Percentiles rank a stretch among this genome's conserved stretches.
These are phyloP conservation scores for Musa balbisiana DNA, from an alignment of 202 grass and related monocot genomes.

Conservation along the genomic window DNA sequence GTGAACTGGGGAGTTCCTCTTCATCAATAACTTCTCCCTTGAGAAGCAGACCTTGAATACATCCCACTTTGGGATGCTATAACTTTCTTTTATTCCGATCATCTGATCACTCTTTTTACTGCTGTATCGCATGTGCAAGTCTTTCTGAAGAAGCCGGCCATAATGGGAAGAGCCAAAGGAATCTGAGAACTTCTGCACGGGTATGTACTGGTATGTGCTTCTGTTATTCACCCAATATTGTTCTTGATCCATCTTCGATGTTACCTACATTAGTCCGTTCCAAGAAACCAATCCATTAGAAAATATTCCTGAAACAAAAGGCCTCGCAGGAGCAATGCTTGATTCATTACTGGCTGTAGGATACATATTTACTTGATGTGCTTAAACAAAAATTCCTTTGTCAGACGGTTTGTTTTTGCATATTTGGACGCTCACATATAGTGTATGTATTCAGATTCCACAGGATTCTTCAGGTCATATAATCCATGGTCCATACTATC, in stretches of 20 bases:
- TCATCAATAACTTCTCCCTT: slow-evolving; percentile 67
- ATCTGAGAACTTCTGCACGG: slow-evolving; percentile 8
- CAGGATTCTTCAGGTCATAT: no score
- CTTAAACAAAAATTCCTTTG: no score
- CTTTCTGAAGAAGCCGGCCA: not conserved
- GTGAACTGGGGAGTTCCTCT: slow-evolving; percentile 73
- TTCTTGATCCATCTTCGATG: slow-evolving; percentile 11
- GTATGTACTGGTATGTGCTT: slow-evolving; percentile 2
- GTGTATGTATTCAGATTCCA: no score
- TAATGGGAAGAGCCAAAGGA: not conserved
- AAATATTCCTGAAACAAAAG: no score
- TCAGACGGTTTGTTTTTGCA: no score
- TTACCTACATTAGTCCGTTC: not conserved
- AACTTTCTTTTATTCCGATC: slow-evolving; percentile 15
- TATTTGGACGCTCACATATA: no score
- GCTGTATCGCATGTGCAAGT: slow-evolving; percentile 23
- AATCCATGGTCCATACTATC: no score
- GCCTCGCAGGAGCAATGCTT: no score
- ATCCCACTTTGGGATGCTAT: slow-evolving; percentile 54
- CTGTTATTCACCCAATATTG: slow-evolving; percentile 13
- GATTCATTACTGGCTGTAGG: no score
- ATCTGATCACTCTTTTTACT: slow-evolving; percentile 22
- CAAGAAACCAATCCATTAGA: no score
- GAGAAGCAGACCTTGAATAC: slow-evolving; percentile 88
- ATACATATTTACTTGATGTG: no score